phyloP scores from a whole-genome alignment of 192 early-diverging fungal genomes.

The Kappamyces sp. region DNA sequence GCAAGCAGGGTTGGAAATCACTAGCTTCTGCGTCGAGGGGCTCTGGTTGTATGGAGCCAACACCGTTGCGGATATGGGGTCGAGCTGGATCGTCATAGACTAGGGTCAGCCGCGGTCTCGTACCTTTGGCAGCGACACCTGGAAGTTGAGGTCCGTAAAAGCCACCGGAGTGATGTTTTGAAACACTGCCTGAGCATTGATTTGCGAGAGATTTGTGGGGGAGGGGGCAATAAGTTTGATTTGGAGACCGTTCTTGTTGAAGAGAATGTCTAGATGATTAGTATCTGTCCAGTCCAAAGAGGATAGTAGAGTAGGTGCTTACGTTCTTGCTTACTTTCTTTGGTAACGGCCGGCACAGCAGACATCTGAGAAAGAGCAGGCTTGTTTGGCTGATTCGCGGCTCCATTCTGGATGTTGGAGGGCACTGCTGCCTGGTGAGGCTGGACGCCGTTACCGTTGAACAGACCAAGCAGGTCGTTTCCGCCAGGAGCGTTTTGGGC shows the following conservation, averaged over 20 bases:
- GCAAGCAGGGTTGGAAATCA: slow-evolving; percentile 35
- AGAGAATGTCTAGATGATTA: slow-evolving; percentile 22
- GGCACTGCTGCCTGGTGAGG: too few relatives aligned
- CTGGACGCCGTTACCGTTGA: too few relatives aligned
- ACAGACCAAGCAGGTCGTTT: too few relatives aligned
- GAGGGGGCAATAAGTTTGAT: slow-evolving; percentile 31
- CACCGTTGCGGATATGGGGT: slow-evolving; percentile 30
- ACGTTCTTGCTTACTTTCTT: slow-evolving; percentile 26
- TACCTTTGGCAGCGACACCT: slow-evolving; percentile 51
- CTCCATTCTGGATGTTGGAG: too few relatives aligned
- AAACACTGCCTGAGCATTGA: slow-evolving; percentile 32
- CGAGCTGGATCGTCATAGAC: slow-evolving; percentile 46
- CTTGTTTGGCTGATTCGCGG: too few relatives aligned
- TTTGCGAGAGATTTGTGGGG: neutral
- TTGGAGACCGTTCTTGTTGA: slow-evolving; percentile 54
- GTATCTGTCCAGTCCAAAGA: neutral
- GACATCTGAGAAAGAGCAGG: too few relatives aligned
- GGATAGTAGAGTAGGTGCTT: slow-evolving; percentile 1
- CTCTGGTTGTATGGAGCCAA: slow-evolving; percentile 43
- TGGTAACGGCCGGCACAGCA: slow-evolving; percentile 20
- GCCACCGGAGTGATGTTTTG: slow-evolving; percentile 53
- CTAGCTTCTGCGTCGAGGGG: slow-evolving; percentile 37
- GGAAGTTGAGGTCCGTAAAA: slow-evolving; percentile 41
- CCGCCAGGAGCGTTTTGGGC: too few relatives aligned
- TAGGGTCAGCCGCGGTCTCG: slow-evolving; percentile 6